Base-by-base conservation (phyloP, 2,329 filamentous ascomycete genomes). In the Colletotrichum noveboracense region DNA sequence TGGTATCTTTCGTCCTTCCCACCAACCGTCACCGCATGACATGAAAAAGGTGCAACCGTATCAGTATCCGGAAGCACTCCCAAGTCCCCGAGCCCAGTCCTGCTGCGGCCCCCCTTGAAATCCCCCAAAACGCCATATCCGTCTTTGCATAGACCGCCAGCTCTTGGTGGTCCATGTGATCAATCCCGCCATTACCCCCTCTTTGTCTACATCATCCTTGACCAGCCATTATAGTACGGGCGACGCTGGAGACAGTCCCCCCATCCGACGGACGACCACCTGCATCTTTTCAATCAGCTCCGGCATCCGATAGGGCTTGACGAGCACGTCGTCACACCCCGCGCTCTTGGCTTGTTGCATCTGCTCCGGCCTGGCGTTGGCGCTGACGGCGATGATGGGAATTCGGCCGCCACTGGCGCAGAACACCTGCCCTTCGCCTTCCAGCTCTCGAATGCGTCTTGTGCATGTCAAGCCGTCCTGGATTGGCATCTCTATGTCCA, bases 401-500 rank as follows among this genome's bases (percentile, higher is more conserved):
- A 93, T 88, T 73, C 88, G 79, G 4, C 89, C 88, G 18, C 87
- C 87, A 16, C 82, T 84, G 6, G 83, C 81, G 71, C 82, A 84
- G 56, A 85, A 82, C 6, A 93, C 85, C 76, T 87, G 86, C 10
- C 90, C 90, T 38, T 87, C 83, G 55, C 83, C 84, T 81, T 94
- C 92, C 71, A 94, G 82, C 76, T 91, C 87, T 18, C 94, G 88
- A 71, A 95, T 94, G 58, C 88, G 87, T 36, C 88, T 87, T 14
- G 92, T 93, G 80, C 93, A 94, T 2, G 91, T 91, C 72, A 94
- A 85, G 0, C 94, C 94, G 78, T 95, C 93, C 87, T 94, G 93
- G 18, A 94, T 85, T 2, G 93, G 93, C 93, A 95, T 95, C 80
- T 95, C 93, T 78, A 94, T 91, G 79, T 95, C 94, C 93, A 95